Percentiles rank a stretch among this genome's conserved stretches.
These are phyloP conservation scores for Triglochin maritima DNA, from an alignment of 106 monocot genomes.

Conservation along the genomic window DNA sequence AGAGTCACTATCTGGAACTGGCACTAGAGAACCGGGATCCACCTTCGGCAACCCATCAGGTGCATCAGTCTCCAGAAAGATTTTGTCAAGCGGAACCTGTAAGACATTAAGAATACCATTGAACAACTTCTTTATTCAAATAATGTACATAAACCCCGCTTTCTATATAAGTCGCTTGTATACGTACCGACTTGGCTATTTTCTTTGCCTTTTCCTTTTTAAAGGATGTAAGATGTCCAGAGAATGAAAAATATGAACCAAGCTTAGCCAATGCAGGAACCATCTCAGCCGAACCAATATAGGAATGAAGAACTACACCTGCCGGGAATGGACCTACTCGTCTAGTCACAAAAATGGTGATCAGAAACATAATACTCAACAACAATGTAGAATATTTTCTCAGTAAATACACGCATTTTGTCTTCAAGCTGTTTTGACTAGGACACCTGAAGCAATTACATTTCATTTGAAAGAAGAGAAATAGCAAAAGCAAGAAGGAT, in stretches of 20 bases:
- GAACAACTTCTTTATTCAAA: too few relatives aligned
- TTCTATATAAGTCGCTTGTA: too few relatives aligned
- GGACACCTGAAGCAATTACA: too few relatives aligned
- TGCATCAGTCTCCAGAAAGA: conserved; percentile 54
- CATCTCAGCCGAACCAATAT: conserved; percentile 90
- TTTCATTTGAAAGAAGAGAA: too few relatives aligned
- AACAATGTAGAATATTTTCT: too few relatives aligned
- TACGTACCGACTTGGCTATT: conserved; percentile 5
- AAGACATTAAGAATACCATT: too few relatives aligned
- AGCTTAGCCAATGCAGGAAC: conserved; percentile 55
- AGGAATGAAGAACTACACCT: conserved; percentile 84
- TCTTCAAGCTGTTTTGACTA: too few relatives aligned
- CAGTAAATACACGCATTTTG: too few relatives aligned
- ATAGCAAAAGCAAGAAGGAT: too few relatives aligned
- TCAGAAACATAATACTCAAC: too few relatives aligned
- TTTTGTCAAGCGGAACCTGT: conserved; percentile 52
- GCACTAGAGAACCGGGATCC: conserved; percentile 15
- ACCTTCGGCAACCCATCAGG: conserved; percentile 55
- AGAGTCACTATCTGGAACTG: conserved; percentile 15
- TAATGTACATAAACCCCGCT: too few relatives aligned
- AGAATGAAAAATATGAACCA: conserved; percentile 88
- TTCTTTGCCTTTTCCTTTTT: conserved; percentile 50
- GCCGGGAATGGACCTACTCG: conserved; percentile 68
- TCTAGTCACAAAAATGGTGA: conserved; percentile 34
- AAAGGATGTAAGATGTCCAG: conserved; percentile 58